Evolutionary conservation across 768 basidiomycete genomes (phyloP), one percentile per base, ranked within the genome.

Genomic region (Boletus insuetus): DNA sequence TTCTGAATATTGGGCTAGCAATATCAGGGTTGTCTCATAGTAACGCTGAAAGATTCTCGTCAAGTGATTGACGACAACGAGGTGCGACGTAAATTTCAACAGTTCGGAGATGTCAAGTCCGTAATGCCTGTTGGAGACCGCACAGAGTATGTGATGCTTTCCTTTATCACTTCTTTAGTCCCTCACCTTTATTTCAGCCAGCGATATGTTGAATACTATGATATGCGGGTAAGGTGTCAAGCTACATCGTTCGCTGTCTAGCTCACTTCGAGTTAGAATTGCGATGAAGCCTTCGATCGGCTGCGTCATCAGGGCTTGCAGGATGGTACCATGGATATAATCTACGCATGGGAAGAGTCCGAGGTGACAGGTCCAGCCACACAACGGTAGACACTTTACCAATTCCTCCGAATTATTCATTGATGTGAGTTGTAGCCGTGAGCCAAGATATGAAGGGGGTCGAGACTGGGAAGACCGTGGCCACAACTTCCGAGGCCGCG

Each of bases 171-270:
- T 20, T 48, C 12, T 9, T 14, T 37, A 20, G 24, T 51, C 49
- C 26, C 55, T 64, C n/a, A 58, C 38, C 42, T 37, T 49, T 12
- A 51, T 26, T 29, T 9, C 56, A 98, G 94, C 62, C 89, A 92
- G 63, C 86, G 91, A 55, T 85, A 91, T 59, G 89, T 98, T n/a
- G 94, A 98, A 68, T 94, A 85, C 66, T 99, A 87, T 67, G 97
- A 99, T 67, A 91, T 82, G 22, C 76, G 93, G 69, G 93, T 90
- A 60, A 69, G 84, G 62, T 4, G 7, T 19, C 3, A 40, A 46
- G 17, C 37, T 44, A 32, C 37, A 24, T 52, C 16, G 9, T 49
- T 41, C 10, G 10, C 37, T 43, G 5, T 39, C 32, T 54, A 35
- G 56, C 59, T 68, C 13, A 63, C 41, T 26, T 20, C 26, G 16